Evolutionary conservation across 345 rosid species (phyloP), one percentile per base, ranked within the genome.

Genomic region (Pistacia integerrima): DNA sequence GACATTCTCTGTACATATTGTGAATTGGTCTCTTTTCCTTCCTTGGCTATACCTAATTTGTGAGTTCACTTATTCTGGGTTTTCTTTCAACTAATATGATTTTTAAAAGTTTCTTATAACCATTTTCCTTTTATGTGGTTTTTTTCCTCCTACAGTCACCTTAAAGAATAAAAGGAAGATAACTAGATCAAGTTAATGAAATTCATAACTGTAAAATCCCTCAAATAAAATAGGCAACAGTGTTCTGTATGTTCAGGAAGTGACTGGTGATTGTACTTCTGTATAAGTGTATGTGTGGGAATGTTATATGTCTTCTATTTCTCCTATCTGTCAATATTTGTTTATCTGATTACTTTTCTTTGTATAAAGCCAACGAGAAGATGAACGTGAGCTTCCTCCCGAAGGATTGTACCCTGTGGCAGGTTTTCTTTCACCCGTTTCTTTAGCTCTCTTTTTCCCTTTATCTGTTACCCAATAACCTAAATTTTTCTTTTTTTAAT

Each of bases 291-390:
- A 10, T 30, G 17, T 41, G n/a, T 68, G 48, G 5, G 3, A 35
- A 8, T 48, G 65, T 59, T 48, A 38, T 28, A 25, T 38, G 44
- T 68, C 11, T 72, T 8, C 18, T 64, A 36, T n/a, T 61, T 75
- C 55, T 72, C 33, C 60, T 35, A 58, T 60, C 64, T 68, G 20
- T 74, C 17, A 57, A 2, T 72, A 46, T 75, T 72, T 59, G 73
- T 71, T 78, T 66, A 67, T 69, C 88, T 88, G 78, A 86, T 82
- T 72, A 60, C 69, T 78, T 82, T 76, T 84, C 57, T 72, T 76
- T 77, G 71, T 79, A 67, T 78, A 79, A 82, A 94, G 98, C 90
- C 92, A 82, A 80, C 88, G 70, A 79, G 89, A 85, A 83, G 93
- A 87, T 79, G 83, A 84, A 56, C 51, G 16, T 70, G 87, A 90